Conservation (phyloP, 106 monocot genomes). For the Allium fistulosum region DNA sequence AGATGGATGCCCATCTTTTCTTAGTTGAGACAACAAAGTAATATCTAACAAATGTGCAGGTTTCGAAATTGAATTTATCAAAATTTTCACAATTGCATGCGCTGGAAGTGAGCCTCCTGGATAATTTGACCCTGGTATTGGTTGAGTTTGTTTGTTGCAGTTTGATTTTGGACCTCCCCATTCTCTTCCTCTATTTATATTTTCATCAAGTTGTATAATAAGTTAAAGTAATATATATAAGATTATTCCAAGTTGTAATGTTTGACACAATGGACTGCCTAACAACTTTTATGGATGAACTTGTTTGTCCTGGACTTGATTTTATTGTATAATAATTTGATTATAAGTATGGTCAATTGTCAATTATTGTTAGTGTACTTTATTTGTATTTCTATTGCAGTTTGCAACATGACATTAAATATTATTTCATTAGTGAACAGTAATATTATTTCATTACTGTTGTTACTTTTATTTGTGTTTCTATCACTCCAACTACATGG, state of each 20-base stretch:
- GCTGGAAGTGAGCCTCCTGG: constrained; percentile 56
- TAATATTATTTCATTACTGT: too few species aligned
- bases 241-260: not conserved
- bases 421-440: too few species aligned
- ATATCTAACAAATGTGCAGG: constrained; percentile 67
- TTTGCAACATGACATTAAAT: too few species aligned
- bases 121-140: constrained; percentile 50
- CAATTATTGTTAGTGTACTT: too few species aligned
- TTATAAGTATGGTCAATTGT: too few species aligned
- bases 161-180: constrained; percentile 50
- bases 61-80: constrained; percentile 46
- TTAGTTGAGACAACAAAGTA: constrained; percentile 79
- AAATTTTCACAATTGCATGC: constrained; percentile 44
- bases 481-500: too few species aligned
- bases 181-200: constrained; percentile 33
- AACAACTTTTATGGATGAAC: not conserved
- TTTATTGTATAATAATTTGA: too few species aligned
- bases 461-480: too few species aligned
- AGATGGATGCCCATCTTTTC: constrained; percentile 88
- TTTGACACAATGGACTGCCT: not conserved
- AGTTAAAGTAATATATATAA: not conserved
- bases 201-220: not conserved
- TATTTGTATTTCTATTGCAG: too few species aligned
- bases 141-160: constrained; percentile 55
- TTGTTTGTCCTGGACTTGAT: too few species aligned